Base-by-base conservation (phyloP, 768 basidiomycete genomes). In the Myochromella boudieri region DNA sequence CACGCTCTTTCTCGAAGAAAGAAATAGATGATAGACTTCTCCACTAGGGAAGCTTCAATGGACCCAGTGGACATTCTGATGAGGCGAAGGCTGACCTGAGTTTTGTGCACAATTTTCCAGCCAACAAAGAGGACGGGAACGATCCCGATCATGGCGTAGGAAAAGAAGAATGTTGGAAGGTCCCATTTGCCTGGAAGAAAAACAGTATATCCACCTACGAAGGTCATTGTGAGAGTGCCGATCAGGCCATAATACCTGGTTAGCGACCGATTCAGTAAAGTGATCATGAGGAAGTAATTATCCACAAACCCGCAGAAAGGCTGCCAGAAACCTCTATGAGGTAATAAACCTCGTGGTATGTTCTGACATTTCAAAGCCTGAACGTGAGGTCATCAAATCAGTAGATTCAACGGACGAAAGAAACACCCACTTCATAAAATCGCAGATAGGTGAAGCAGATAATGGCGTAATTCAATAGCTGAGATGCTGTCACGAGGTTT, bases 181-280 rank as follows among this genome's bases (percentile, higher is more conserved):
- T 70, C 64, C 77, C 77, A 79, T 27, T 57, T 61, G 10, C 76
- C 77, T 17, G 76, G 75, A 8, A 79, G 68, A 52, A 79, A 78
- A n/a, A 79, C 76, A 2, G 66, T 68, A 44, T 75, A 78, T 0
- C 76, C 77, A 14, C 72, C 65, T 0, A 78, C 69, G 40, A 79
- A 69, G 14, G 74, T 68, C 76, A 78, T 76, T 0, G 64, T 60
- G 15, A 71, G 51, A 17, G 74, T 77, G 12, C 73, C 76, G 12
- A 47, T 38, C 14, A 78, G 59, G 1, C 68, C 75, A 44, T 77
- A 78, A 47, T 75, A 79, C 10, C 76, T 76, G 22, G 31, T 48
- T 20, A 37, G 10, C 4, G 14, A 27, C 25, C 17, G 14, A 42
- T 14, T 29, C 17, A 18, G 15, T 17, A 21, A 21, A 6, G 9